These are phyloP conservation scores for Backusella australiensis DNA, from an alignment of 192 early-diverging fungal species.

Conservation along the genomic window DNA sequence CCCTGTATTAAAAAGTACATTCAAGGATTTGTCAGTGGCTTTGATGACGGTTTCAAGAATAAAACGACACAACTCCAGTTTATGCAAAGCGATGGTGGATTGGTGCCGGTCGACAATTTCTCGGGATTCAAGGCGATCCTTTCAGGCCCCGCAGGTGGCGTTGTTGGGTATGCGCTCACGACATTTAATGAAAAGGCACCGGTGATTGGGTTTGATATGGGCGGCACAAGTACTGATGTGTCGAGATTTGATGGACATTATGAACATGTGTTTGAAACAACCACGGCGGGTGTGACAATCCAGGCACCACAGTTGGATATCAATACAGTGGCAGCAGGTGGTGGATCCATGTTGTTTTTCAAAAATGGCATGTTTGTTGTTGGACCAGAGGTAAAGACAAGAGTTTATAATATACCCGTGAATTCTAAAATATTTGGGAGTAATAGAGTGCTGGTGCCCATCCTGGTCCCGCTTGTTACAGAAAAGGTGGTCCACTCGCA, in stretches of 20 bases:
- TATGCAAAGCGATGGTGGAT: slow-evolving; percentile 97
- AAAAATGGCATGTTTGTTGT: slow-evolving; percentile 93
- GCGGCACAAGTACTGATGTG: slow-evolving; percentile 89
- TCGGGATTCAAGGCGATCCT: slow-evolving; percentile 87
- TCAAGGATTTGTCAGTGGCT: slow-evolving; percentile 81
- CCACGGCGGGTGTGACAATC: slow-evolving; percentile 87
- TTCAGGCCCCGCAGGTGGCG: slow-evolving; percentile 94
- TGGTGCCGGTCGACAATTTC: slow-evolving; percentile 84
- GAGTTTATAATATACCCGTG: neutral
- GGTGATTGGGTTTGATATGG: slow-evolving; percentile 98
- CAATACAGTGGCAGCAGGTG: slow-evolving; percentile 95
- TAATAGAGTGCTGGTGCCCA: slow-evolving; percentile 83
- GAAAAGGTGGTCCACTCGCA: slow-evolving; percentile 87
- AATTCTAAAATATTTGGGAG: neutral
- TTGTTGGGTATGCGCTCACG: slow-evolving; percentile 73
- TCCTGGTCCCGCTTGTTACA: slow-evolving; percentile 96
- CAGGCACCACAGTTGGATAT: slow-evolving; percentile 97
- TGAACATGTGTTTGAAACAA: slow-evolving; percentile 95
- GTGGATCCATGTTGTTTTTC: slow-evolving; percentile 90
- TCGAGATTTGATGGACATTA: slow-evolving; percentile 85
- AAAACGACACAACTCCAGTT: slow-evolving; percentile 65
- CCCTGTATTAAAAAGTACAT: slow-evolving; percentile 89
- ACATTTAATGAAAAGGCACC: slow-evolving; percentile 51
- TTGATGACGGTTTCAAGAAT: slow-evolving; percentile 57
- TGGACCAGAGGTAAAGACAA: slow-evolving; percentile 66